Percentiles rank a stretch among this genome's conserved stretches.
phyloP scores from a whole-genome alignment of 1,284 basidiomycete genomes.

The Tilletia horrida region DNA sequence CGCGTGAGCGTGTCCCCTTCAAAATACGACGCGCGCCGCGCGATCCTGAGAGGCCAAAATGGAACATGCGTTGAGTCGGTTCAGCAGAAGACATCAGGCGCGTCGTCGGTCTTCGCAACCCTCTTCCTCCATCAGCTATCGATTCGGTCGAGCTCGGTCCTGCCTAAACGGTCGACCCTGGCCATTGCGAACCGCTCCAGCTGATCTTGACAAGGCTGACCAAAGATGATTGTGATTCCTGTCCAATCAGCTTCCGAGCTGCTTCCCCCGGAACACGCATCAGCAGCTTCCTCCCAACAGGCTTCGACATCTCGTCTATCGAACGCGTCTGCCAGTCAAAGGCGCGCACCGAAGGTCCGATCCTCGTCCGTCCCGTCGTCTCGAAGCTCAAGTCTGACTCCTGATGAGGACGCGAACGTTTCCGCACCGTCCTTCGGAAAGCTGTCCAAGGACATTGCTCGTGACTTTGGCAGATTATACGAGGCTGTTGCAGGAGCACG shows the following conservation, averaged over 20 bases:
- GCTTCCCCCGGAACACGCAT: constrained; percentile 6
- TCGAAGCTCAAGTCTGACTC: neutral
- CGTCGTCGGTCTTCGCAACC: too few relatives aligned
- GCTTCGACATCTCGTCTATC: neutral
- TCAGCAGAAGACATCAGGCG: too few relatives aligned
- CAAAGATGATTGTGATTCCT: constrained; percentile 9
- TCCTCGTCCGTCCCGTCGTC: neutral
- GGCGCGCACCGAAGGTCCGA: neutral
- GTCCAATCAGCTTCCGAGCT: constrained; percentile 11
- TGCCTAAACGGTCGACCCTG: too few relatives aligned
- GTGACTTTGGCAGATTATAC: constrained; percentile 48
- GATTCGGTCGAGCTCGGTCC: too few relatives aligned
- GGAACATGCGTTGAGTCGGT: too few relatives aligned
- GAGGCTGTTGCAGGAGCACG: constrained; percentile 69
- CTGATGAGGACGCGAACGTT: constrained; percentile 33
- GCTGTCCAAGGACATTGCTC: constrained; percentile 33
- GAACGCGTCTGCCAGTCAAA: neutral
- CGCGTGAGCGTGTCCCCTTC: too few relatives aligned
- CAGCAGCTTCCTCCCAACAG: neutral
- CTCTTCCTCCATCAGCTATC: too few relatives aligned
- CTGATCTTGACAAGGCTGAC: too few relatives aligned
- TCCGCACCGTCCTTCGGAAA: constrained; percentile 34
- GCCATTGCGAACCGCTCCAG: too few relatives aligned
- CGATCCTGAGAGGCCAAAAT: too few relatives aligned
- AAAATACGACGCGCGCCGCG: too few relatives aligned